Evolutionary conservation across 371 early-diverging fungal species (phyloP).

Genomic region (Saksenaea oblongispora): DNA sequence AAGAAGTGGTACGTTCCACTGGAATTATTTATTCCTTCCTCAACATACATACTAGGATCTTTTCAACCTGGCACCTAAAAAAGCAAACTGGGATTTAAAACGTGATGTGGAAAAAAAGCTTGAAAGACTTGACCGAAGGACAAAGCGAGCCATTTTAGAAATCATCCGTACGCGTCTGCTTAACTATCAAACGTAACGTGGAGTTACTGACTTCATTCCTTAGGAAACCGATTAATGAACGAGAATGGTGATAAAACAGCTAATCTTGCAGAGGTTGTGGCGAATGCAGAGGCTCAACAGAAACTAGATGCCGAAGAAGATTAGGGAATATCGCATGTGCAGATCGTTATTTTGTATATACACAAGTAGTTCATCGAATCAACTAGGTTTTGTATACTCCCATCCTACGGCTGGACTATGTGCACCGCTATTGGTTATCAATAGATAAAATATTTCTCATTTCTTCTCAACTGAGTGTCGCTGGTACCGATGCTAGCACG

Average conservation of each 20-base stretch:
- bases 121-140: conserved; percentile 70
- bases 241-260: conserved; percentile 26
- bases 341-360: background rate
- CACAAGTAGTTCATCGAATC: background rate
- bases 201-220: background rate
- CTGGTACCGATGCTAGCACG: no score
- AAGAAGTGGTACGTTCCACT: conserved; percentile 63
- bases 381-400: no score
- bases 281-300: conserved; percentile 42
- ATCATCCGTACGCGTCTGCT: conserved; percentile 61
- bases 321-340: background rate
- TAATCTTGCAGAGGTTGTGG: conserved; percentile 39
- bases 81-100: conserved; percentile 90
- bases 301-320: conserved; percentile 32
- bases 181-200: background rate
- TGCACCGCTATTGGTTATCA: no score
- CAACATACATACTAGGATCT: conserved; percentile 58
- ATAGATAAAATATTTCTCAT: no score
- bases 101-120: conserved; percentile 80
- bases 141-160: conserved; percentile 74
- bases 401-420: no score
- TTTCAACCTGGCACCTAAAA: conserved; percentile 78
- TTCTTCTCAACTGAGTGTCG: no score
- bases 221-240: conserved; percentile 20
- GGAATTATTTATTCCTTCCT: background rate